Evolutionary conservation across 2,329 filamentous ascomycete genomes (phyloP).

Genomic region (Sclerotinia glacialis): DNA sequence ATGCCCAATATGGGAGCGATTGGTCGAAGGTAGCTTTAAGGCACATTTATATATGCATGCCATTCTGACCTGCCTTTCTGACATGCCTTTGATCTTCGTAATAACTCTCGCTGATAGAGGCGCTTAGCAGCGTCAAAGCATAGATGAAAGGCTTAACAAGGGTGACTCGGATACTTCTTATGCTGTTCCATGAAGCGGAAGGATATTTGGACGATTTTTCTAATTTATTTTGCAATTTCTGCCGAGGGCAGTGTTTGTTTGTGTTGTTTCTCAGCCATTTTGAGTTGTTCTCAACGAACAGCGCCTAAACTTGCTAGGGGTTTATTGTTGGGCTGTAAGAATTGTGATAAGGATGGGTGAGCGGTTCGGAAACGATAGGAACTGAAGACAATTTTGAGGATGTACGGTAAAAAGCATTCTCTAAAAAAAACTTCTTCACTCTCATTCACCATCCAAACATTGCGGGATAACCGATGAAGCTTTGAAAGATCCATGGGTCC

Average conservation of each 20-base stretch:
- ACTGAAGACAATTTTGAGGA: constrained; percentile 3
- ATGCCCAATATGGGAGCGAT: constrained; percentile 15
- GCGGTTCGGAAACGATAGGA: background rate
- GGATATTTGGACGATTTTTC: background rate
- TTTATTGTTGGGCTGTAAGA: constrained; percentile 1
- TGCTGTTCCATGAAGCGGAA: background rate
- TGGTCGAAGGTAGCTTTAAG: background rate
- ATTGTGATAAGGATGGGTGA: background rate
- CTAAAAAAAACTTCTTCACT: background rate
- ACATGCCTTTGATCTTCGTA: constrained; percentile 3
- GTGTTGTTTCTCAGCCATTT: background rate
- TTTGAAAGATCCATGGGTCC: background rate
- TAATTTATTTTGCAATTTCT: background rate
- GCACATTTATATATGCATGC: background rate
- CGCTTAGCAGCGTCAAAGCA: constrained; percentile 12
- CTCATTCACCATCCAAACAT: background rate
- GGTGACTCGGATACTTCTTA: constrained; percentile 3
- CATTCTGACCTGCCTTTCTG: constrained; percentile 4
- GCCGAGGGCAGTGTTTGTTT: background rate
- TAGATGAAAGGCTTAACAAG: background rate
- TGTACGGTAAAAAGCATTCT: background rate
- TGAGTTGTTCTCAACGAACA: background rate
- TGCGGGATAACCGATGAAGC: background rate
- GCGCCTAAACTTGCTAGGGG: constrained; percentile 11
- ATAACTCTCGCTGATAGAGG: constrained; percentile 10